Evolutionary conservation across 306 rosid genomes (phyloP).

Genomic region (Quercus variabilis): DNA sequence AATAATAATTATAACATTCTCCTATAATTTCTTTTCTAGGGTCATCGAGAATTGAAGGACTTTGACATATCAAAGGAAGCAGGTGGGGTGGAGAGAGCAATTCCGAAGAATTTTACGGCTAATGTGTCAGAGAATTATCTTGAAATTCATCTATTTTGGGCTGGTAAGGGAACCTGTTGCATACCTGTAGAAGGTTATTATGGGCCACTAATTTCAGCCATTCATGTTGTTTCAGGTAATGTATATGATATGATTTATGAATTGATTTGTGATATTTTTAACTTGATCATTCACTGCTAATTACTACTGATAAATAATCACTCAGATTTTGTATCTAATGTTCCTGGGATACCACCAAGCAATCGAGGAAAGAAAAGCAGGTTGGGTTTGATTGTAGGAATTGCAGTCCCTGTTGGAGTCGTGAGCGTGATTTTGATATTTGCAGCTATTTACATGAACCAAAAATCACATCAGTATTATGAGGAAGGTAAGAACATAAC

Average conservation of each 20-base stretch:
- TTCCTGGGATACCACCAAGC: slow-evolving; percentile 51
- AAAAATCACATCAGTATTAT: slow-evolving; percentile 28
- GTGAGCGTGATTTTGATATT: slow-evolving; percentile 31
- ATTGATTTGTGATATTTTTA: no score
- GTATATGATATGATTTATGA: background rate
- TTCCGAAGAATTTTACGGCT: slow-evolving; percentile 28
- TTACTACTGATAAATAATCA: background rate
- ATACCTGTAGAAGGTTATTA: slow-evolving; percentile 51
- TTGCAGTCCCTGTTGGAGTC: slow-evolving; percentile 54
- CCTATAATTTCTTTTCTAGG: slow-evolving; percentile 26
- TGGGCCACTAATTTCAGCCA: slow-evolving; percentile 74
- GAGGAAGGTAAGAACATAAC: slow-evolving; percentile 46
- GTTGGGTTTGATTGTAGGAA: slow-evolving; percentile 52
- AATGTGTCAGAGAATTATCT: slow-evolving; percentile 51
- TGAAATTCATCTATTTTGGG: slow-evolving; percentile 84
- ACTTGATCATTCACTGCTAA: no score
- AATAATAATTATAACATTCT: no score
- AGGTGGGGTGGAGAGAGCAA: slow-evolving; percentile 24
- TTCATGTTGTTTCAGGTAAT: slow-evolving; percentile 66
- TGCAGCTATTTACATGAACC: slow-evolving; percentile 29
- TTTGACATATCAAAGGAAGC: slow-evolving; percentile 63
- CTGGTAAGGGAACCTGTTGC: slow-evolving; percentile 85
- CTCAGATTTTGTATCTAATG: slow-evolving; percentile 59
- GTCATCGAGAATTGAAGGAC: slow-evolving; percentile 48
- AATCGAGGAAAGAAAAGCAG: slow-evolving; percentile 27